phyloP scores from a whole-genome alignment of 192 early-diverging fungal genomes.

The Backusella tuberculispora region DNA sequence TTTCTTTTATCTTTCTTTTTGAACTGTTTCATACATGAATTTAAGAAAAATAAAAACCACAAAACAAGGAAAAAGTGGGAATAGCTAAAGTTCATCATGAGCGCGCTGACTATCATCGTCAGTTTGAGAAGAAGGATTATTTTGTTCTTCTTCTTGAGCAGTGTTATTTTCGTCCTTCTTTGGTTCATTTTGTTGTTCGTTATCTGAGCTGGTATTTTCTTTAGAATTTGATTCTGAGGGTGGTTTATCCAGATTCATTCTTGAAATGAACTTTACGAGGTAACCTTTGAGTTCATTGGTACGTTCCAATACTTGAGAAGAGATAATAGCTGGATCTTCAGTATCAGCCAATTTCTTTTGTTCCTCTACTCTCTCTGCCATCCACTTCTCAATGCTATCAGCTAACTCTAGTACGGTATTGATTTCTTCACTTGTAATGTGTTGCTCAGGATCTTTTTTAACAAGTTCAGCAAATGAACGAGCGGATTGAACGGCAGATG shows the following conservation, averaged over 20 bases:
- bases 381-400: constrained; percentile 67
- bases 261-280: constrained; percentile 56
- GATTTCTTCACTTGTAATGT: constrained; percentile 59
- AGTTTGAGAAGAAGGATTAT: no score
- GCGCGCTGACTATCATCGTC: no score
- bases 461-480: constrained; percentile 51
- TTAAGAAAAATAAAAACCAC: no score
- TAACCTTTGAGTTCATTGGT: constrained; percentile 51
- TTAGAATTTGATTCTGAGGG: no score
- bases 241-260: constrained; percentile 55
- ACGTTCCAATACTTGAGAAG: constrained; percentile 57
- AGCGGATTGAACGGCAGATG: constrained; percentile 38
- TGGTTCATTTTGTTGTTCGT: no score
- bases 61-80: no score
- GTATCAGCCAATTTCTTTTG: constrained; percentile 62
- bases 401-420: constrained; percentile 52
- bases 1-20: no score
- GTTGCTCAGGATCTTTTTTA: constrained; percentile 55
- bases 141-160: no score
- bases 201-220: no score
- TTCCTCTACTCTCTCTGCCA: constrained; percentile 57
- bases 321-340: constrained; percentile 68
- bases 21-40: no score
- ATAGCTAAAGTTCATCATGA: no score
- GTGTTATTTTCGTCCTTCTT: no score